Base-by-base conservation (phyloP, 768 basidiomycete genomes). In the Boletus eberwhitei region DNA sequence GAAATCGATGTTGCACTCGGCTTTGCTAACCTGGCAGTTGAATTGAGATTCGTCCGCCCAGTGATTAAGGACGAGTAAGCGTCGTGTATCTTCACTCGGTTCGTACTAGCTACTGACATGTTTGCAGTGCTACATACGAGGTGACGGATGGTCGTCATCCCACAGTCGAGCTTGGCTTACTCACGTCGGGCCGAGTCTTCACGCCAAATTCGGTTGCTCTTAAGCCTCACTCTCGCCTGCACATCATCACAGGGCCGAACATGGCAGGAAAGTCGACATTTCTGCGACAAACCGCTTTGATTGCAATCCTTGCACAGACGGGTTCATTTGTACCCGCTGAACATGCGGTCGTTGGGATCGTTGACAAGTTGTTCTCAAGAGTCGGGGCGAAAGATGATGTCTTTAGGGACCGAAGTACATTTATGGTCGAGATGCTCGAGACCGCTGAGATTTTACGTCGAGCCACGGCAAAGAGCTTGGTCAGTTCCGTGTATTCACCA, bases 351-450 rank as follows among this genome's bases (percentile, higher is more conserved):
- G 74, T 98, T 41, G 94, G 97, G 11, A 78, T 98, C 17, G 86
- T 96, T 9, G 96, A 99, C 72, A 87, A 83, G 59, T 73, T 99
- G 8, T 98, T 97, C 70, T 93, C 92, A n/a, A 81, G 96, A 45
- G 82, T 99, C 13, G 97, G 96, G 0, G 96, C 97, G 2, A 88
- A 90, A 67, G 96, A 99, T 62, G 95, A 99, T 64, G 73, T 99
- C 29, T 97, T 92, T 71, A 82, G 90, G 50, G 94, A 97, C 67
- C 75, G 92, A 54, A 95, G 92, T 63, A 98, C 96, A 0, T 99
- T 98, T 70, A 97, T 98, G 93, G 88, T 95, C n/a, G 93, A 95
- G 73, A 94, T 94, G 91, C 76, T 91, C 32, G 96, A 98, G 73
- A 93, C 95, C 1, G 88, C 93, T 1, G 87, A 93, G 43, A 98